Base-by-base conservation (phyloP, 2,329 filamentous ascomycete genomes). In the Cytospora piceae region DNA sequence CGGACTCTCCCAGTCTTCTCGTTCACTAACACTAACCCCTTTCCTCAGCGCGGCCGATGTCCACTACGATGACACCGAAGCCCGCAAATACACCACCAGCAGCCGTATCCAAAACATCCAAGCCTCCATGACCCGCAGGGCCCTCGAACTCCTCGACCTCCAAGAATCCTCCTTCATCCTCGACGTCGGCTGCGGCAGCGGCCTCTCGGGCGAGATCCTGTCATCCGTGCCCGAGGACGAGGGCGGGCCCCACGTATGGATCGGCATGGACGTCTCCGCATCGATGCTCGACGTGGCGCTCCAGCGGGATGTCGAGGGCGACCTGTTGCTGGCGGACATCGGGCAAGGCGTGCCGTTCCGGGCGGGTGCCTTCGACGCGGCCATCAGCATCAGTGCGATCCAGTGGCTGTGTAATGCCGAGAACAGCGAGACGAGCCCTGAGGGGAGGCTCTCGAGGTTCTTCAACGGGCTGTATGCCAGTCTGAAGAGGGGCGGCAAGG, bases 371-470 rank as follows among this genome's bases (percentile, higher is more conserved):
- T 99, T 99, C 74, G 95, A 99, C 76, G 95, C 94, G 0, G 95
- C 95, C 27, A 93, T 99, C 72, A 93, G 89, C 73, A 98, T 99
- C 75, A 93, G 88, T 71, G 95, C 95, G 0, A 91, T 99, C n/a
- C 95, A 99, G 78, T 99, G 95, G 95, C 83, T 99, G 34, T 99
- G 95, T 78, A 98, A 97, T 77, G 95, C 94, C 51, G 95, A 98
- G 77, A 91, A 86, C 67, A 92, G 87, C 74, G 93, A 96, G 58
- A 94, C 95, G 0, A 91, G 86, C 0, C 91, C 93, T 0, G 86
- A 90, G 32, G 92, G 91, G 0, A 82, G 95, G 7, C 78, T 99
- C 31, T 85, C 87, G 5, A 83, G 94, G 54, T 99, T 99, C 75
- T 99, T 99, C 77, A 93, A 96, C 73, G 93, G 93, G 0, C 79